Percentiles rank a stretch among this genome's conserved stretches.
Conservation (phyloP, 805 yeast species). For the Starmera amethionina region DNA sequence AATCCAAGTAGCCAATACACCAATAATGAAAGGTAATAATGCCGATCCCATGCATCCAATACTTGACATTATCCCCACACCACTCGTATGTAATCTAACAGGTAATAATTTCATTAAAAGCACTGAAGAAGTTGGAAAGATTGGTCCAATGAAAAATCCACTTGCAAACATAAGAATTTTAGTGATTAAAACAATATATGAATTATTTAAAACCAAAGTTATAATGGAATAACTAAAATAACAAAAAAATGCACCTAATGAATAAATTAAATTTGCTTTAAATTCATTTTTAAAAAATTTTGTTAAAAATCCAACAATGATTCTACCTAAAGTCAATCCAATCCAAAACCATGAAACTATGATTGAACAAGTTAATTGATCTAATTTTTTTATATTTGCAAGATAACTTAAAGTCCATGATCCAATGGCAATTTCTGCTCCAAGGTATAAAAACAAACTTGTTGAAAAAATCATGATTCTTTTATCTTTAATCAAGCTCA, state of each 20-base stretch:
- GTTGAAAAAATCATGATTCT: conserved; percentile 39
- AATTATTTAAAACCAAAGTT: conserved; percentile 26
- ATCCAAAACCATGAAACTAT: conserved; percentile 66
- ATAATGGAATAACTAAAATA: conserved; percentile 11
- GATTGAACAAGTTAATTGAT: conserved; percentile 40
- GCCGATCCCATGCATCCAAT: conserved; percentile 85
- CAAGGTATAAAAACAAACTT: conserved; percentile 54
- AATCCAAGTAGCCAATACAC: conserved; percentile 24
- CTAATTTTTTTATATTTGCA: conserved; percentile 41
- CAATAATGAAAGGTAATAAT: conserved; percentile 55
- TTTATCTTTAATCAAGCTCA: conserved; percentile 18
- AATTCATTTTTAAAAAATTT: conserved; percentile 35
- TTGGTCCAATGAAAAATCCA: conserved; percentile 60
- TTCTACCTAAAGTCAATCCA: conserved; percentile 58
- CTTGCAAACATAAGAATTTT: conserved; percentile 35
- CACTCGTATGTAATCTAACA: conserved; percentile 45
- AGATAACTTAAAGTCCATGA: conserved; percentile 65
- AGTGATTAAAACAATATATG: conserved; percentile 18
- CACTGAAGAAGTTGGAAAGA: conserved; percentile 64
- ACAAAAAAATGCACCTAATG: conserved; percentile 24
- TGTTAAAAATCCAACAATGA: conserved; percentile 46
- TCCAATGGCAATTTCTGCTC: conserved; percentile 59
- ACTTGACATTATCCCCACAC: conserved; percentile 68
- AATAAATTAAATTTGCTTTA: conserved; percentile 24
- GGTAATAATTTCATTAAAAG: conserved; percentile 58